Evolutionary conservation across 2,329 filamentous ascomycete genomes (phyloP).

Genomic region (Neonectria neomacrospora): DNA sequence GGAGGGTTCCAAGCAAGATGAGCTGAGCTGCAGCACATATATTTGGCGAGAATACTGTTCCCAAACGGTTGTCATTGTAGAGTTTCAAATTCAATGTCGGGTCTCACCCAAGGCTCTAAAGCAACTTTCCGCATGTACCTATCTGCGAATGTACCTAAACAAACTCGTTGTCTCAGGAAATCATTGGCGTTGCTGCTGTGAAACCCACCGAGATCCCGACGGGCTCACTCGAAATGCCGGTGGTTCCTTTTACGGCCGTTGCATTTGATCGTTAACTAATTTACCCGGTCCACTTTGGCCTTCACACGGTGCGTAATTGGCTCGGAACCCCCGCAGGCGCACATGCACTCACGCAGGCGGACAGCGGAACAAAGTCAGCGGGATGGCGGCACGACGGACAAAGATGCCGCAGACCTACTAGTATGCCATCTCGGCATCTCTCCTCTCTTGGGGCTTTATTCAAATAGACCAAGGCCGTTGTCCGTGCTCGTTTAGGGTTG

Average conservation of each 20-base stretch:
- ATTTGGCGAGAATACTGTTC: neutral
- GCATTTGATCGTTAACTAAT: neutral
- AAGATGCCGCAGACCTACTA: conserved; percentile 26
- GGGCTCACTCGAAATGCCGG: neutral
- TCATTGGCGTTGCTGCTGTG: neutral
- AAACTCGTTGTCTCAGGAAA: neutral
- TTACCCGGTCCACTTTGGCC: conserved; percentile 21
- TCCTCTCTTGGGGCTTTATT: conserved; percentile 11
- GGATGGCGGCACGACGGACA: conserved; percentile 19
- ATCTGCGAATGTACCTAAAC: neutral
- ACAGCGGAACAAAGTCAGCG: conserved; percentile 32
- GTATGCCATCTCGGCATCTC: too few relatives aligned
- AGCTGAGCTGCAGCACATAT: neutral
- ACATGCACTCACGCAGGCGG: conserved; percentile 24
- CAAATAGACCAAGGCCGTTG: conserved; percentile 17
- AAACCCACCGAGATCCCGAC: neutral
- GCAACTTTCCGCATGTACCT: neutral
- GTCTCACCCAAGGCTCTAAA: neutral
- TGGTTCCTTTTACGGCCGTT: neutral
- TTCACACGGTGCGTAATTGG: conserved; percentile 35
- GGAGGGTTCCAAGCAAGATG: neutral
- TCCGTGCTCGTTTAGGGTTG: conserved; percentile 11
- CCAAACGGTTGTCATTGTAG: neutral
- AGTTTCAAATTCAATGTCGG: neutral
- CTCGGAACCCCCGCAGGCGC: conserved; percentile 36